Conservation (phyloP, 2,329 filamentous ascomycete species). For the Ceratocystis papillata region DNA sequence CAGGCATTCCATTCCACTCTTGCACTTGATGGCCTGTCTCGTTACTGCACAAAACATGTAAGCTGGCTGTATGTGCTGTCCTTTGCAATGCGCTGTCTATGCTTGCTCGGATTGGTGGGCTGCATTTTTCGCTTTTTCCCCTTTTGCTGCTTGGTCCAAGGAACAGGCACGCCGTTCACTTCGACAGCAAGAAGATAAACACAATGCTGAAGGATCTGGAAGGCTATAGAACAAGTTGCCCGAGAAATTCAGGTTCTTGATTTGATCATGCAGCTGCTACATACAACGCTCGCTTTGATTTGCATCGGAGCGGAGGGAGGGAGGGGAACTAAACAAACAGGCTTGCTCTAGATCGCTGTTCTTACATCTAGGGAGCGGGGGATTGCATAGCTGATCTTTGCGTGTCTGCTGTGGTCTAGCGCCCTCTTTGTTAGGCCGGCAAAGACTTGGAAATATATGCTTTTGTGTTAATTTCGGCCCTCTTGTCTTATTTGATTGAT, state of each 20-base stretch:
- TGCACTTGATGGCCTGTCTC: background rate
- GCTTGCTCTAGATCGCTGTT: background rate
- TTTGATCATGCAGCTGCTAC: background rate
- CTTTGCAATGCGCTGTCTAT: constrained; percentile 7
- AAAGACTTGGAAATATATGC: too few relatives aligned
- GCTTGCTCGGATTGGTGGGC: background rate
- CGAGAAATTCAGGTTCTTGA: background rate
- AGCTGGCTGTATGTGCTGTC: constrained; percentile 12
- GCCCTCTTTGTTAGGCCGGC: background rate
- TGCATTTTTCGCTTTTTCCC: background rate
- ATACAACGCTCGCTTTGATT: background rate
- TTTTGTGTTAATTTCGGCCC: background rate
- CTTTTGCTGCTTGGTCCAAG: background rate
- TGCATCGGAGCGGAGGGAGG: background rate
- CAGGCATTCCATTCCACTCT: background rate
- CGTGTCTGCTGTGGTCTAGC: background rate
- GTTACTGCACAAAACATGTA: background rate
- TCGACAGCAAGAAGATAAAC: background rate
- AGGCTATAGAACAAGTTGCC: background rate
- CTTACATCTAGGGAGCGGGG: background rate
- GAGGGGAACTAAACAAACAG: background rate
- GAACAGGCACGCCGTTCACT: background rate
- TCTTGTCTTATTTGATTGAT: background rate
- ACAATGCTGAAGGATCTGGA: background rate
- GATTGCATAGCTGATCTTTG: background rate